Evolutionary conservation across 1,284 basidiomycete genomes (phyloP).

Genomic region (Athelia psychrophila): DNA sequence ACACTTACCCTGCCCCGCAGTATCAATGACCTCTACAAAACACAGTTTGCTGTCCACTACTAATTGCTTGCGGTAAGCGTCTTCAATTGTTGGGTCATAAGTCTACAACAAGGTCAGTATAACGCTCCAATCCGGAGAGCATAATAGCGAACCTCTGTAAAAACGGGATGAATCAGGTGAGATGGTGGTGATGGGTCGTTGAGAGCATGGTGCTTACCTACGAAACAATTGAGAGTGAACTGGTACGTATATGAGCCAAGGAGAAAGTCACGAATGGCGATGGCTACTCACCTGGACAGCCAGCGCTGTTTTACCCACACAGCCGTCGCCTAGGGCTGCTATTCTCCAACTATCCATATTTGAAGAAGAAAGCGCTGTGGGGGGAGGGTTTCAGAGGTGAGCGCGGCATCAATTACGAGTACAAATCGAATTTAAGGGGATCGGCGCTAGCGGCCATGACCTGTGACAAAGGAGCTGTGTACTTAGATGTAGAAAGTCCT

Average conservation of each 20-base stretch:
- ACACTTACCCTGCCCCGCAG: conserved; percentile 27
- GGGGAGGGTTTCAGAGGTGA: too few relatives aligned
- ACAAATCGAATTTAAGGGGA: too few relatives aligned
- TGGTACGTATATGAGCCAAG: conserved; percentile 19
- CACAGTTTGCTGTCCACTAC: conserved; percentile 62
- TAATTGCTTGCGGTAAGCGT: conserved; percentile 64
- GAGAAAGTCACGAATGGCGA: conserved; percentile 18
- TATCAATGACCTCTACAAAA: conserved; percentile 49
- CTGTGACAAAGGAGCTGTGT: too few relatives aligned
- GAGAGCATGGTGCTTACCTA: conserved; percentile 36
- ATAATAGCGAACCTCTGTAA: neutral
- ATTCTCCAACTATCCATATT: neutral
- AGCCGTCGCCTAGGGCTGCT: conserved; percentile 58
- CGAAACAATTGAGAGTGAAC: conserved; percentile 66
- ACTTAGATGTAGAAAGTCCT: too few relatives aligned
- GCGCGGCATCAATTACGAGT: too few relatives aligned
- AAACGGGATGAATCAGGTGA: neutral
- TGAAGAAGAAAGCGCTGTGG: too few relatives aligned
- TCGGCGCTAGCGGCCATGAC: too few relatives aligned
- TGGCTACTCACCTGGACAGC: conserved; percentile 33
- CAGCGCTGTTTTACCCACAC: conserved; percentile 74
- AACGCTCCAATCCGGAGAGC: neutral
- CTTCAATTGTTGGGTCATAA: conserved; percentile 62
- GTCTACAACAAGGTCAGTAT: conserved; percentile 28
- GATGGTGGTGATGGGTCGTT: neutral